These are phyloP conservation scores for Lasiosphaeris hirsuta DNA, from an alignment of 495 filamentous ascomycete genomes.

Conservation along the genomic window DNA sequence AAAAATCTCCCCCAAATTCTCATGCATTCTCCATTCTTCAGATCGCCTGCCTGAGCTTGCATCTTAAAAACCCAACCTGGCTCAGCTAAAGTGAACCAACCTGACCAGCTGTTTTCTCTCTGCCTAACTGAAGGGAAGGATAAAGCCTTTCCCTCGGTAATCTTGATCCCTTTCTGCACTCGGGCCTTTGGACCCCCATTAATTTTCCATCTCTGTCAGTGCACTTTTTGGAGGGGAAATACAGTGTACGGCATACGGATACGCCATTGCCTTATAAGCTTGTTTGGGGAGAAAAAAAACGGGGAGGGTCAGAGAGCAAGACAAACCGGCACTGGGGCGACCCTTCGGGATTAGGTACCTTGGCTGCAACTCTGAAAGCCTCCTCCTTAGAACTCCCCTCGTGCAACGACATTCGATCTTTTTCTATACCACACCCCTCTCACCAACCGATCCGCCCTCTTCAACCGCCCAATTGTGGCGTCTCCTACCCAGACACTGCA, in stretches of 20 bases:
- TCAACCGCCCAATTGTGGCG: slow-evolving; percentile 26
- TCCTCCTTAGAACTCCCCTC: slow-evolving; percentile 22
- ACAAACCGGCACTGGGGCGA: slow-evolving; percentile 10
- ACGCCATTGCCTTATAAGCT: too few species aligned
- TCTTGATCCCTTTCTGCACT: too few species aligned
- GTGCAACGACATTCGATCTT: slow-evolving; percentile 24
- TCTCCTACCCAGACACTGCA: slow-evolving; percentile 9
- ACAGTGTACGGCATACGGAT: too few species aligned
- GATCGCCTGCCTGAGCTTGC: background rate
- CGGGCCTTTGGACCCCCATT: too few species aligned
- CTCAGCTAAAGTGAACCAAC: too few species aligned
- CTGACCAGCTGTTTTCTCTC: too few species aligned
- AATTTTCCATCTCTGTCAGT: too few species aligned
- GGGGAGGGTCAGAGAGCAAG: background rate
- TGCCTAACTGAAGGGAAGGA: too few species aligned
- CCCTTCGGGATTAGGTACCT: slow-evolving; percentile 15
- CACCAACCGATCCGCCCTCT: slow-evolving; percentile 10
- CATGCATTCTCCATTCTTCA: background rate
- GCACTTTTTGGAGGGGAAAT: too few species aligned
- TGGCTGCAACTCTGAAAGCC: slow-evolving; percentile 8
- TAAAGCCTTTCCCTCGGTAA: too few species aligned
- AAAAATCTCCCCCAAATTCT: background rate
- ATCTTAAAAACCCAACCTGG: too few species aligned
- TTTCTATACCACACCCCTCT: slow-evolving; percentile 22
- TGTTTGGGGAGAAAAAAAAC: background rate